Base-by-base conservation (phyloP, 768 basidiomycete species). In the Myochromella boudieri region DNA sequence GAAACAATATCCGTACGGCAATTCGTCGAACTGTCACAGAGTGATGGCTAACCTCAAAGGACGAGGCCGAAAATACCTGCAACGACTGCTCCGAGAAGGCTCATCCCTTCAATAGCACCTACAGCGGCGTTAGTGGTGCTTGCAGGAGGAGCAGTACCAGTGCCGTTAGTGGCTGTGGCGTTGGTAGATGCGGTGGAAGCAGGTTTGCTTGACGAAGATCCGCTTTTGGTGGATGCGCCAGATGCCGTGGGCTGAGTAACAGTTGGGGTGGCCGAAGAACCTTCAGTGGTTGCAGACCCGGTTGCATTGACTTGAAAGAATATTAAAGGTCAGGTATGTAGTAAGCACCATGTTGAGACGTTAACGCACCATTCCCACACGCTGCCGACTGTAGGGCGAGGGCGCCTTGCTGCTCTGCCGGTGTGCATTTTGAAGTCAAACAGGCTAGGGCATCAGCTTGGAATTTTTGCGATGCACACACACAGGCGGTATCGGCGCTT, bases 381-480 rank as follows among this genome's bases (percentile, higher is more conserved):
- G 48, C 31, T 38, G 20, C 24, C 18, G 4, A 22, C 46, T 61
- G 56, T 4, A 60, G 48, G 1, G 4, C 33, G 4, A 50, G 5
- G 7, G 60, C 58, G 17, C 33, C 24, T n/a, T 49, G 18, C 4
- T 43, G 5, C 0, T 61, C 60, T 6, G 26, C 37, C 2, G 25
- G 4, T 2, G 59, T 44, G 37, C 60, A 58, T 9, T 52, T 15
- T 4, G 33, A 6, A 21, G 29, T 6, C 4, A 61, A 32, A 34
- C 60, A 61, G 7, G 40, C n/a, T 0, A 14, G n/a, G n/a, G 58
- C 58, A 15, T 51, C 49, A 3, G 24, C 32, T 25, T 60, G 52
- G 58, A 58, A 61, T 27, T 53, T 42, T 3, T 29, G 4, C 1
- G 42, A 54, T 1, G 42, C 26, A 42, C 60, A 61, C 8, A 61